A percentile compares a stretch with the other conserved stretches of the same genome.
phyloP scores from a whole-genome alignment of 2,329 filamentous ascomycete species.

The Clonostachys rhizophaga region DNA sequence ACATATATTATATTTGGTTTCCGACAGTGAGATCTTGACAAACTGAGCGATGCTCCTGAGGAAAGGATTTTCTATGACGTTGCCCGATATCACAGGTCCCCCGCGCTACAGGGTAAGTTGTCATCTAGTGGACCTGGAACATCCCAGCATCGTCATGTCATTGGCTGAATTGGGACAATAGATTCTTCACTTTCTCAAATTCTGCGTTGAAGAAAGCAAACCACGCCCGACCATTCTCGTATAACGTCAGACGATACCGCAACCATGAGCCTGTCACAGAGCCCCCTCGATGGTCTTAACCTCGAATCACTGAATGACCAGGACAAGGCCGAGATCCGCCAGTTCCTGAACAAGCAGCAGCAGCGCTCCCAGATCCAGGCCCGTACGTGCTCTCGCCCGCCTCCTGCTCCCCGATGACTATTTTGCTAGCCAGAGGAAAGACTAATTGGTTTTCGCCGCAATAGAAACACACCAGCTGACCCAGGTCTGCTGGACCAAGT shows the following conservation, averaged over 20 bases:
- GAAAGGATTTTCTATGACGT: not conserved
- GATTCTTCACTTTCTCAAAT: too few relatives aligned
- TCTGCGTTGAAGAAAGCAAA: too few relatives aligned
- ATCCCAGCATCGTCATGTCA: not conserved
- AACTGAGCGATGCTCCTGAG: constrained; percentile 1
- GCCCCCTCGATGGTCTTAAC: constrained; percentile 50
- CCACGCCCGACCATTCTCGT: too few relatives aligned
- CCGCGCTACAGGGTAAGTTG: too few relatives aligned
- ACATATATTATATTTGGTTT: not conserved
- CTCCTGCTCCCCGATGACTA: not conserved
- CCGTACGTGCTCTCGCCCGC: constrained; percentile 39
- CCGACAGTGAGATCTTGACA: not conserved
- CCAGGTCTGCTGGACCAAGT: constrained; percentile 93
- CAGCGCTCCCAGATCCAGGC: constrained; percentile 70
- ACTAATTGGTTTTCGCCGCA: too few relatives aligned
- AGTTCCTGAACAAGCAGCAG: constrained; percentile 78
- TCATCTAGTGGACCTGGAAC: too few relatives aligned
- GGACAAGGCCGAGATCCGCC: constrained; percentile 84
- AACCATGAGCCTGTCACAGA: constrained; percentile 27
- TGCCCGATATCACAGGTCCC: too few relatives aligned
- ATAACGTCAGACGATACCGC: not conserved
- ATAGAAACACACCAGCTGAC: constrained; percentile 50
- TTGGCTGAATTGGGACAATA: too few relatives aligned
- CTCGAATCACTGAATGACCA: constrained; percentile 71
- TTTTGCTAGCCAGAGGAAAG: not conserved